Base-by-base conservation (phyloP, 129 eudicot genomes). In the Tanacetum coccineum region DNA sequence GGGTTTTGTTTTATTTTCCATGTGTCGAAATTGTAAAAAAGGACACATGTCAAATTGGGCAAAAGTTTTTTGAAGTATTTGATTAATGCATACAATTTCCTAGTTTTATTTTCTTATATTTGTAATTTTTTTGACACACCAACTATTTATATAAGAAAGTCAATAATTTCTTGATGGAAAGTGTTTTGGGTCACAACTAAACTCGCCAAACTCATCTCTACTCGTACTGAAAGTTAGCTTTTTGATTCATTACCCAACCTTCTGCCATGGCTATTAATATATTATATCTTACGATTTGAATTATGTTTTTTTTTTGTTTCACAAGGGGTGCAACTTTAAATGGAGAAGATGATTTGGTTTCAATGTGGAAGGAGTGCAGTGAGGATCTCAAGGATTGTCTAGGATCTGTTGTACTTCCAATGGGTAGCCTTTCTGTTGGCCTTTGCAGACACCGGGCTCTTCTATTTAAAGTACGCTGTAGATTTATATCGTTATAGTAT, bases 361-460 rank as follows among this genome's bases (percentile, higher is more conserved):
- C 63, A 57, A 70, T 75, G 66, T 90, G 97, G 97, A 84, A 80
- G 64, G 91, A 82, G 68, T 72, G 84, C 78, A 84, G 84, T 74
- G 79, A 81, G 52, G 85, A 78, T 63, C 81, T 86, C 21, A 87
- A 87, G 78, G 88, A 87, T 62, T 80, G 91, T 69, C 67, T 90
- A 64, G 87, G 91, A 20, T 90, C 97, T 53, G 73, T 87, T 68
- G 95, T 90, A 67, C 88, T 90, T 66, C 97, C 97, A 19, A 68
- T 90, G 81, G 97, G 97, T 25, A 82, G 88, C 70, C 76, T 90
- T 21, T 82, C 91, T 54, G 76, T 82, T 70, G 97, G 97, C 39
- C 82, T 84, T 20, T 90, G 97, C 67, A 80, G 87, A 71, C 97
- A 90, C 49, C 91, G 97, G 10, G 80, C 91, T 1, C 63, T 90